Percentiles rank a stretch among this genome's conserved stretches.
phyloP scores from a whole-genome alignment of 495 filamentous ascomycete genomes.

The Talaromyces liani region DNA sequence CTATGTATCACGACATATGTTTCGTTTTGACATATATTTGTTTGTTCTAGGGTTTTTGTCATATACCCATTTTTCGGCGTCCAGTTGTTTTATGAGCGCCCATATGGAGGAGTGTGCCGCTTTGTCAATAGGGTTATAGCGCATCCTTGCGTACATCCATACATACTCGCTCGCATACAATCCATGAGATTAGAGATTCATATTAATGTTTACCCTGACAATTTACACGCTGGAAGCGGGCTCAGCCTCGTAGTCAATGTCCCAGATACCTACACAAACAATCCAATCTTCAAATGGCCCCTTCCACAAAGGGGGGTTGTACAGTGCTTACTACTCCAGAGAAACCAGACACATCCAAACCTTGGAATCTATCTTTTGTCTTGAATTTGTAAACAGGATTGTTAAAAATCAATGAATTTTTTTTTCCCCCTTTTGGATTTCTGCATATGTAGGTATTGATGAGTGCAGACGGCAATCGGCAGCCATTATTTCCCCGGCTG shows the following conservation, averaged over 20 bases:
- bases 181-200: not conserved
- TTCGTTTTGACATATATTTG: not conserved
- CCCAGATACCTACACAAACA: not conserved
- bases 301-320: too few relatives aligned
- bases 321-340: too few relatives aligned
- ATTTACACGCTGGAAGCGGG: too few relatives aligned
- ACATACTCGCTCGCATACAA: not conserved
- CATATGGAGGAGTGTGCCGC: not conserved
- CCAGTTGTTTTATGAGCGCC: not conserved
- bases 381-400: too few relatives aligned
- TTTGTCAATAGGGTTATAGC: not conserved
- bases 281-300: not conserved
- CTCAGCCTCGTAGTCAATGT: too few relatives aligned
- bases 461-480: too few relatives aligned
- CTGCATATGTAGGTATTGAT: too few relatives aligned
- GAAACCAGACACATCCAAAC: too few relatives aligned
- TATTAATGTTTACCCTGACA: not conserved
- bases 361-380: too few relatives aligned
- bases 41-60: not conserved
- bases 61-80: conserved; percentile 1
- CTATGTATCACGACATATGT: not conserved
- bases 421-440: too few relatives aligned
- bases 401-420: too few relatives aligned
- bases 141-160: not conserved
- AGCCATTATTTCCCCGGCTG: too few relatives aligned